Base-by-base conservation (phyloP, 2,329 filamentous ascomycete species). In the Ceratocystis diversiconidia region DNA sequence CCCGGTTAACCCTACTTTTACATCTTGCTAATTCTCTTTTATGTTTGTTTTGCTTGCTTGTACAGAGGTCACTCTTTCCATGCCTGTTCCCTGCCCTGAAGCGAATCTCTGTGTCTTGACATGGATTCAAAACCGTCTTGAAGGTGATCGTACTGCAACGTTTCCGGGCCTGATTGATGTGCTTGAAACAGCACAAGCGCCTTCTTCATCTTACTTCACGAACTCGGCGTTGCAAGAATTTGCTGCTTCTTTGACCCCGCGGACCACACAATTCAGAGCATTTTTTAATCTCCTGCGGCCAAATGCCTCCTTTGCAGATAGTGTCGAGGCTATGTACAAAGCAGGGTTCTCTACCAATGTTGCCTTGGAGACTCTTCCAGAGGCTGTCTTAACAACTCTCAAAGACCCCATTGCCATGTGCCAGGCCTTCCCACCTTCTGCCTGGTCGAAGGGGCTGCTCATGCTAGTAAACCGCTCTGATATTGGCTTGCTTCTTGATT, bases 341-440 rank as follows among this genome's bases (percentile, higher is more conserved):
- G 86, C 86, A 68, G 86, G 87, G 0, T 83, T 96, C 60, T 85
- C 81, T 5, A 75, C 76, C 8, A 78, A 81, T 28, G 41, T 22
- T 15, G 77, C 92, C 61, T 80, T 97, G 17, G 89, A 95, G 69
- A 91, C 89, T 0, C 78, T 97, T 1, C 92, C 94, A 1, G 90
- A 95, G 74, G 85, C 89, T 30, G 80, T 96, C n/a, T 82, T 89
- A 64, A 83, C 87, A 1, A 88, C 89, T 0, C 78, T 97, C 15
- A 87, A 88, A 72, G 92, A 97, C 75, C 85, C 87, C 4, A 90
- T 97, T 50, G 83, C 86, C n/a, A 81, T 85, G 69, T 95, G 90
- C 69, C 92, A 96, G 73, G 82, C 85, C n/a, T 83, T 85, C 67
- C 92, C 92, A 19, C 89, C 91, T 8, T 82, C 85, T 0, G 83